Conservation (phyloP, 495 filamentous ascomycete species). For the Extremus antarcticus region DNA sequence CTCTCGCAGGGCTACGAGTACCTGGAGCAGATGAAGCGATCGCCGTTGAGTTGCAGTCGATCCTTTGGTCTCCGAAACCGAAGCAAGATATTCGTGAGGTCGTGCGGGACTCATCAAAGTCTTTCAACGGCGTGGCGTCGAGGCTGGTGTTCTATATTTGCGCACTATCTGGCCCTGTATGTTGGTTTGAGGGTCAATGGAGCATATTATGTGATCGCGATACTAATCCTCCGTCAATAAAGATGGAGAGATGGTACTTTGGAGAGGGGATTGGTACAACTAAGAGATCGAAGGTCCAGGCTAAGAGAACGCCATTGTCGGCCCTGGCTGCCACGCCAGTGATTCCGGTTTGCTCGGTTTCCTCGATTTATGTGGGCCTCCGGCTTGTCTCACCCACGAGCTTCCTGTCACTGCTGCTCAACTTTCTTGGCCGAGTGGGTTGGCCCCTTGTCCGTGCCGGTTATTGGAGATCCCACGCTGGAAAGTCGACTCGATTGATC, state of each 20-base stretch:
- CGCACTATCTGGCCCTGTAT: neutral
- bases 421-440: neutral
- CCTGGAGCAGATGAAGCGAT: neutral
- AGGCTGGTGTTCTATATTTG: neutral
- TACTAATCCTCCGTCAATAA: neutral
- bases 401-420: neutral
- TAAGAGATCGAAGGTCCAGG: neutral
- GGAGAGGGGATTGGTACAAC: neutral
- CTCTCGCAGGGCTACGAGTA: neutral
- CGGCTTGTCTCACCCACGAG: neutral
- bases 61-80: neutral
- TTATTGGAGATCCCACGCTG: neutral
- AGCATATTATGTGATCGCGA: neutral
- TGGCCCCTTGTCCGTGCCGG: neutral
- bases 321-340: neutral
- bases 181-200: neutral
- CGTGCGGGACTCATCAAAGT: too few species aligned
- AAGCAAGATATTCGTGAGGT: too few species aligned
- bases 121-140: too few species aligned
- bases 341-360: neutral
- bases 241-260: neutral
- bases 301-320: neutral
- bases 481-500: neutral
- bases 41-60: neutral
- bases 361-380: neutral